Evolutionary conservation across 495 filamentous ascomycete species (phyloP).

Genomic region (Hypoxylon trugodes): DNA sequence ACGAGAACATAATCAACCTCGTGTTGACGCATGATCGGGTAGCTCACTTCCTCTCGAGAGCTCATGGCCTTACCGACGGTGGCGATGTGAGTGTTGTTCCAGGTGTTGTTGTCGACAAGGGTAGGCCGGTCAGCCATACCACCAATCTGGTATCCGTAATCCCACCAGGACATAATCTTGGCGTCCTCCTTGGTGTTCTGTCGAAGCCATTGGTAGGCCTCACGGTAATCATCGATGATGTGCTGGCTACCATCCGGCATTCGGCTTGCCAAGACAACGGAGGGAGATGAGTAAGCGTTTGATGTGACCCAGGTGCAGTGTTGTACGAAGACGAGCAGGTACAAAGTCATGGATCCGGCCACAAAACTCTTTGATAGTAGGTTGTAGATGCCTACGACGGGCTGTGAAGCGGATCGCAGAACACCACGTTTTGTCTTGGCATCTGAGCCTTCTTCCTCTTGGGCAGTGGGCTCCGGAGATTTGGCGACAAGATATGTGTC

Average conservation of each 20-base stretch:
- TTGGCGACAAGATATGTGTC: constrained; percentile 80
- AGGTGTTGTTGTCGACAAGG: constrained; percentile 99
- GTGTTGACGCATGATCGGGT: constrained; percentile 96
- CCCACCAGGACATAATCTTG: constrained; percentile 99
- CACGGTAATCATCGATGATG: constrained; percentile 99
- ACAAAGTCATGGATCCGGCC: constrained; percentile 73
- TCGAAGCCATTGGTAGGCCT: constrained; percentile 99
- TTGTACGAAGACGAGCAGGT: constrained; percentile 91
- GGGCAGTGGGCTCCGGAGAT: constrained; percentile 59
- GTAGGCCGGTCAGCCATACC: constrained; percentile 99
- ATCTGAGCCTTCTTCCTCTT: constrained; percentile 58
- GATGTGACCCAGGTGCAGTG: constrained; percentile 99
- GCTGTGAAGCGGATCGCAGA: constrained; percentile 74
- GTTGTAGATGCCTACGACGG: constrained; percentile 84
- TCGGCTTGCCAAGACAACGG: constrained; percentile 91
- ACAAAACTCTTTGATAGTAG: constrained; percentile 79
- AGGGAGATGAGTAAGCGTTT: constrained; percentile 97
- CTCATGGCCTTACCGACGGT: constrained; percentile 99
- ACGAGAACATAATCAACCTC: constrained; percentile 98
- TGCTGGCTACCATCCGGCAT: constrained; percentile 95
- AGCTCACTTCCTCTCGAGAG: constrained; percentile 96
- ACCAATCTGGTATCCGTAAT: constrained; percentile 99
- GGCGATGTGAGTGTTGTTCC: constrained; percentile 99
- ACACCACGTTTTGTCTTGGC: constrained; percentile 61
- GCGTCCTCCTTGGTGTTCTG: constrained; percentile 94